A percentile compares a stretch with the other conserved stretches of the same genome.
Conservation (phyloP, 2,329 filamentous ascomycete genomes). For the Aspergillus felis region DNA sequence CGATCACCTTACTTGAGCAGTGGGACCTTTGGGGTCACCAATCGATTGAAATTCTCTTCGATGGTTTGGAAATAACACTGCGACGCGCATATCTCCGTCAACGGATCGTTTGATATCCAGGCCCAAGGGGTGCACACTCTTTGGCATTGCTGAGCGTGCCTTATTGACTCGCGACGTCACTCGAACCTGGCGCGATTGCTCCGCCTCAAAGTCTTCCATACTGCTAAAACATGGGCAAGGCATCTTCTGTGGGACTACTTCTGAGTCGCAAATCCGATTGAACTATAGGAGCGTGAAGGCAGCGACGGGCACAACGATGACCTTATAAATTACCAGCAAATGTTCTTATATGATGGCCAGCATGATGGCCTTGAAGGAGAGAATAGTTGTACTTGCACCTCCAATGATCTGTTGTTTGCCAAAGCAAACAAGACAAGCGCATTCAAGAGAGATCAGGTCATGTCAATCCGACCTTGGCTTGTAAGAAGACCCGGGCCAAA, state of each 20-base stretch:
- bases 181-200: conserved; percentile 9
- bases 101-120: background rate
- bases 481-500: too few relatives aligned
- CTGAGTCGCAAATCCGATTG: background rate
- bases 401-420: background rate
- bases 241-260: background rate
- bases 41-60: background rate
- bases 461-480: too few relatives aligned
- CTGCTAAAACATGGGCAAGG: conserved; percentile 6
- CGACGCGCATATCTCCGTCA: background rate
- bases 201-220: conserved; percentile 8
- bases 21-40: background rate
- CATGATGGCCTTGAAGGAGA: background rate
- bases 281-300: background rate
- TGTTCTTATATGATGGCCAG: background rate
- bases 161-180: background rate
- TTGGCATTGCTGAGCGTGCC: conserved; percentile 5
- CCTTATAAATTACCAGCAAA: background rate
- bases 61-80: background rate
- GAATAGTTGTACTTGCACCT: background rate
- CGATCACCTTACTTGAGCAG: background rate
- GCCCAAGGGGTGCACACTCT: conserved; percentile 2
- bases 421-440: background rate
- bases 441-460: too few relatives aligned
- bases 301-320: background rate